Base-by-base conservation (phyloP, 371 early-diverging fungal genomes). In the Sporodiniella umbellata region DNA sequence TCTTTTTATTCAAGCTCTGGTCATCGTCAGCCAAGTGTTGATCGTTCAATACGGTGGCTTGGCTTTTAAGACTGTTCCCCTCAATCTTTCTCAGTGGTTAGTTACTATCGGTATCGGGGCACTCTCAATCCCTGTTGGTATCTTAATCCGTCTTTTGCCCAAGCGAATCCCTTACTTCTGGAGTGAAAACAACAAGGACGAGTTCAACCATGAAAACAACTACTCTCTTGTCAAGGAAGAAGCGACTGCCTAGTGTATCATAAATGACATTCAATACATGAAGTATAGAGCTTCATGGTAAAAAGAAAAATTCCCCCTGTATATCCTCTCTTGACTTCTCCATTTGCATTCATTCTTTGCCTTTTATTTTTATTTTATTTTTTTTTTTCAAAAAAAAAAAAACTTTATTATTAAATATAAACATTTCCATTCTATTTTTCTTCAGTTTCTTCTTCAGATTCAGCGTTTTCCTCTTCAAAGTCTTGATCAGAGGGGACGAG, bases 21-120 rank as follows among this genome's bases (percentile, higher is more conserved):
- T 86, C 2, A 56, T 88, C 8, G 44, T 79, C 17, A 73, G 81
- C 14, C 95, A 96, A 65, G 63, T 84, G 11, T 30, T 86, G 28
- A 91, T 95, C 52, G 80, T 95, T n/a, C 72, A 90, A 58, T 92
- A 84, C 72, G 93, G 92, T 39, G 85, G 89, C 11, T 65, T 75
- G 17, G 94, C 87, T 0, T 94, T 95, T 77, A 83, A 88, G 60
- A 89, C 91, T 0, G 70, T 64, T 3, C 75, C 77, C 0, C 71
- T 94, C 15, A 61, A 64, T 31, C 69, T 74, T 25, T 50, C 62
- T 6, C 91, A 91, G 53, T 95, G 96, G 96, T 53, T 75, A 8
- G 54, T 86, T 48, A 88, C 87, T 10, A 58, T 92, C 26, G 67
- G 76, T 21, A 70, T 89, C 38, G 88, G 89, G 4, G 58, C 78